These are phyloP conservation scores for Coffea eugenioides DNA, from an alignment of 257 asterid species.

Conservation along the genomic window DNA sequence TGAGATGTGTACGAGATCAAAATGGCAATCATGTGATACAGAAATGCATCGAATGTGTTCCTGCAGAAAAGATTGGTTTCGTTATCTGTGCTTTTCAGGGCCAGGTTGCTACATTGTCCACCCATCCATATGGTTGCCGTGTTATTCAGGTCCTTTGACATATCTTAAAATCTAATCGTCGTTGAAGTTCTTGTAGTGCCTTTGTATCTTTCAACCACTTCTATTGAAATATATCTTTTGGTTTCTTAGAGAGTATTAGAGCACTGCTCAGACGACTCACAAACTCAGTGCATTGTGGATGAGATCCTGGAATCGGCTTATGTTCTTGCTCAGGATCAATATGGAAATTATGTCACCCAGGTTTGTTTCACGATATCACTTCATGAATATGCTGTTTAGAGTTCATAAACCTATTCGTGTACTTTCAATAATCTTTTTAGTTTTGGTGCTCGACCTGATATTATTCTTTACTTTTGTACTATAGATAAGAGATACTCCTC, in stretches of 20 bases:
- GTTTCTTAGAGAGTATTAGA: constrained; percentile 74
- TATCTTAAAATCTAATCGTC: background rate
- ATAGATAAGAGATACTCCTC: background rate
- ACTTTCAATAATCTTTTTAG: background rate
- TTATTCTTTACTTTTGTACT: background rate
- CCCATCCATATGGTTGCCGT: constrained; percentile 97
- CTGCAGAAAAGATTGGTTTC: constrained; percentile 57
- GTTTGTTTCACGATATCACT: constrained; percentile 28
- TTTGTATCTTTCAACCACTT: background rate
- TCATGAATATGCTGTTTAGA: background rate
- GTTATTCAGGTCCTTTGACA: constrained; percentile 73
- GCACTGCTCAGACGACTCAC: constrained; percentile 66
- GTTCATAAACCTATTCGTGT: background rate
- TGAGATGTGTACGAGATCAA: constrained; percentile 87
- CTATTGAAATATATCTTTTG: constrained; percentile 7
- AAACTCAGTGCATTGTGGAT: constrained; percentile 66
- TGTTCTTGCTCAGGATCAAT: constrained; percentile 86
- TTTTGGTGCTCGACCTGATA: background rate
- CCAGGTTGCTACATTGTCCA: constrained; percentile 74
- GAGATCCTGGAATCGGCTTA: constrained; percentile 78
- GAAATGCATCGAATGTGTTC: constrained; percentile 78
- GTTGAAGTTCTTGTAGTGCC: background rate
- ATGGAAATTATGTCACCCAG: constrained; percentile 89
- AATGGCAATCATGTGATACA: constrained; percentile 94
- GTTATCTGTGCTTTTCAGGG: constrained; percentile 70